Evolutionary conservation across 2,329 filamentous ascomycete species (phyloP), one percentile per base, ranked within the genome.

Genomic region (Penicillium sp.): DNA sequence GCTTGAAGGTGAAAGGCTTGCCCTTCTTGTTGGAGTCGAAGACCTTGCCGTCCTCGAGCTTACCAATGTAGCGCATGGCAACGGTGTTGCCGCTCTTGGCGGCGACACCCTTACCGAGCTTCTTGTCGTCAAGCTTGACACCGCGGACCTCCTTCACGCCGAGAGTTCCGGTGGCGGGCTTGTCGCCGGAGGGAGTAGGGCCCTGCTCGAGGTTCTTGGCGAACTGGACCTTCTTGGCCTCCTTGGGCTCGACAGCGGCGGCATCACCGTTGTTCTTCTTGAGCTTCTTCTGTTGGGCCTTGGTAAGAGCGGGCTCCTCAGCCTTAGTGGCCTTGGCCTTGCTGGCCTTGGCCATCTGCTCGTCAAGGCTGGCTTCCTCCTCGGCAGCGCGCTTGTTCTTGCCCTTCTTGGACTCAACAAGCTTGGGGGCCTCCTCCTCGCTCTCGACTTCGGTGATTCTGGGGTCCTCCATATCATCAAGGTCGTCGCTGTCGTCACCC

Each of bases 21-120:
- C 94, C 94, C 82, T 95, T 97, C 85, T 97, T 99, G 85, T 99
- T 97, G 77, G 92, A 91, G 78, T 97, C 93, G 71, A 99, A 99
- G 65, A 96, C 87, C 81, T 97, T 95, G 77, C 92, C 92, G 76
- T 96, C 89, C 71, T 88, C 85, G 59, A 94, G 89, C 84, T 99
- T 99, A 77, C 94, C 94, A 68, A 99, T 97, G 81, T 99, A 99
- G 71, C 94, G 87, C 86, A 99, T 94, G 69, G 91, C 87, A 59
- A 99, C 88, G 64, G 85, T 89, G 81, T 95, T 90, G 61, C 94
- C 93, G 69, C 86, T 88, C 88, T 97, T 97, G 60, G 88, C 92
- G 52, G 85, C 86, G 60, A 89, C 87, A 65, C 94, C 94, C 62
- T 84, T 86, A 56, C 94, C 94, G 60, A 91, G 73, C 81, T 96